Conservation (phyloP, 2,329 filamentous ascomycete species). For the Chalara sp. region DNA sequence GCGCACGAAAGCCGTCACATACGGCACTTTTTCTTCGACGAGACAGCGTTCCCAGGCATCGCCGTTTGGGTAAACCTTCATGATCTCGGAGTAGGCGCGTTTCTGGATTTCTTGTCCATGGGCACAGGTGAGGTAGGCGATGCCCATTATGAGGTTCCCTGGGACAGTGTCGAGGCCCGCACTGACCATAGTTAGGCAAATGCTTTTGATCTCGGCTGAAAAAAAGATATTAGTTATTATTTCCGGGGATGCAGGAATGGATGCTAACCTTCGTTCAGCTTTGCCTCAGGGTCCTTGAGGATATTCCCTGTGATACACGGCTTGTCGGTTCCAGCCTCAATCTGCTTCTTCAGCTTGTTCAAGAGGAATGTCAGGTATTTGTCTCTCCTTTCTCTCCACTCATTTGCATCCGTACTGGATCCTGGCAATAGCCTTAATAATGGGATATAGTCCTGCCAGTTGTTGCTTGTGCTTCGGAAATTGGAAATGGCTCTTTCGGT, state of each 20-base stretch:
- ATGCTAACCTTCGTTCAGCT: constrained; percentile 55
- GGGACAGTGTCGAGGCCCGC: constrained; percentile 78
- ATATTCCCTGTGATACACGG: constrained; percentile 66
- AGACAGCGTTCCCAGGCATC: constrained; percentile 73
- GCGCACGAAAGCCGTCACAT: constrained; percentile 71
- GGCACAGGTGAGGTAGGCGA: constrained; percentile 65
- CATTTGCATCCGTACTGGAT: constrained; percentile 54
- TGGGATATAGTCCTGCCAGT: constrained; percentile 82
- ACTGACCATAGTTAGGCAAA: constrained; percentile 76
- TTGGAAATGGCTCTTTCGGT: constrained; percentile 73
- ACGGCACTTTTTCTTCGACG: constrained; percentile 67
- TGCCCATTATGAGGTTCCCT: constrained; percentile 59
- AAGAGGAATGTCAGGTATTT: constrained; percentile 56
- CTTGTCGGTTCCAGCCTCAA: constrained; percentile 56
- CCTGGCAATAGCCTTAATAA: constrained; percentile 55
- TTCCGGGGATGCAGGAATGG: constrained; percentile 4
- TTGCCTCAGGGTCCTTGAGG: constrained; percentile 51
- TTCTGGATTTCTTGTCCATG: constrained; percentile 65
- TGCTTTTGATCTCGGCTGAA: constrained; percentile 68
- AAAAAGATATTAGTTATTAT: too few species aligned
- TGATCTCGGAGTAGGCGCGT: constrained; percentile 63
- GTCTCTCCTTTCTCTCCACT: constrained; percentile 63
- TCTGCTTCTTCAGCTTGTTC: constrained; percentile 51
- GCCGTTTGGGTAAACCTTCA: constrained; percentile 62
- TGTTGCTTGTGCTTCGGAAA: constrained; percentile 72